Conservation (phyloP, 495 filamentous ascomycete species). For the Aspergillus bertholletiae region DNA sequence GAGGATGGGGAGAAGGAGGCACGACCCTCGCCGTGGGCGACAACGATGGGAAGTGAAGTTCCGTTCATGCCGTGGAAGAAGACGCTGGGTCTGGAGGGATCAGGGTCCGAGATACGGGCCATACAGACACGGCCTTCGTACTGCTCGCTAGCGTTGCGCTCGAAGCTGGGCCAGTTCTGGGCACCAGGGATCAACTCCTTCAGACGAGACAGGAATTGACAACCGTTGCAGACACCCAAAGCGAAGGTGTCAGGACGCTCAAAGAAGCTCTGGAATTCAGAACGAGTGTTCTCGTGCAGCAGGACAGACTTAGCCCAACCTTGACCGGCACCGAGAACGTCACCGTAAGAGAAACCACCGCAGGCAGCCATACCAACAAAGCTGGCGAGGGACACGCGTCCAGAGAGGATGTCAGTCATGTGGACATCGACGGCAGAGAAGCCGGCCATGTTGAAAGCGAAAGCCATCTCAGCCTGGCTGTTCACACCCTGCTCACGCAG, state of each 20-base stretch:
- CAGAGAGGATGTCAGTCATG: conserved; percentile 90
- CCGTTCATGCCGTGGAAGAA: conserved; percentile 92
- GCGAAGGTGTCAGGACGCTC: conserved; percentile 85
- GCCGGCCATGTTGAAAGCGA: conserved; percentile 87
- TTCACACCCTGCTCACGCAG: conserved; percentile 95
- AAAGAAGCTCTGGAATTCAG: conserved; percentile 83
- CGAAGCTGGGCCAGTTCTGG: conserved; percentile 81
- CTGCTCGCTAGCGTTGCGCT: conserved; percentile 80
- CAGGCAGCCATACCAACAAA: conserved; percentile 90
- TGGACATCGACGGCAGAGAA: conserved; percentile 92
- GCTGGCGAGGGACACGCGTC: conserved; percentile 67
- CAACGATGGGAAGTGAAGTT: conserved; percentile 77
- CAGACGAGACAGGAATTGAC: conserved; percentile 86
- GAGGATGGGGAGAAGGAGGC: conserved; percentile 62
- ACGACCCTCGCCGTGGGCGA: conserved; percentile 90
- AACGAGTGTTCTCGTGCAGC: conserved; percentile 70
- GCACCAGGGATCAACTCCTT: conserved; percentile 85
- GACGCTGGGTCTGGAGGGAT: conserved; percentile 59
- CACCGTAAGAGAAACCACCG: conserved; percentile 96
- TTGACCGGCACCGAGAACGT: conserved; percentile 89
- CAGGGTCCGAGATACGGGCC: conserved; percentile 71
- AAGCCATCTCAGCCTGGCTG: conserved; percentile 94
- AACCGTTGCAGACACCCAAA: conserved; percentile 95
- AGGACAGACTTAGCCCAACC: conserved; percentile 97
- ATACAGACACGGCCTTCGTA: conserved; percentile 89